A percentile compares a stretch with the other conserved stretches of the same genome.
These are phyloP conservation scores for Aegle marmelos DNA, from an alignment of 345 rosid genomes.

Conservation along the genomic window DNA sequence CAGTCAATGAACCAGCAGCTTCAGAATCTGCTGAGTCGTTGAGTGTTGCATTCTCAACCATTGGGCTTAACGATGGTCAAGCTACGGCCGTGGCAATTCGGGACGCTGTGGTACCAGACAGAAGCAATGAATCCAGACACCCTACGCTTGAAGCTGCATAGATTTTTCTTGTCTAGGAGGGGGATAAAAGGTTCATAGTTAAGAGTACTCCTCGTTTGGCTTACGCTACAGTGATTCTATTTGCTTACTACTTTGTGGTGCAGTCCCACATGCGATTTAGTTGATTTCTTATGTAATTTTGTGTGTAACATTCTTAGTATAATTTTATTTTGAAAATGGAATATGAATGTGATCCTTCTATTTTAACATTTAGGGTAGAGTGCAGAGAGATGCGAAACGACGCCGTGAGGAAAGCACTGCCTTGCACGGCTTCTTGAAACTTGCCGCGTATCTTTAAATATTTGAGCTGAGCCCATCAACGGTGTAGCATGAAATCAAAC, in stretches of 20 bases:
- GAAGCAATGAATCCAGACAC: slow-evolving; percentile 27
- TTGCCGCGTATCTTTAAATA: not conserved
- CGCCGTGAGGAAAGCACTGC: not conserved
- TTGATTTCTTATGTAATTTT: no score
- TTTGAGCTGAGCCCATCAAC: not conserved
- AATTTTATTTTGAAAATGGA: no score
- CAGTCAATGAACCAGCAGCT: slow-evolving; percentile 8
- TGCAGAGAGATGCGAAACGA: not conserved
- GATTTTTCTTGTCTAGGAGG: not conserved
- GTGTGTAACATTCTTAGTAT: no score
- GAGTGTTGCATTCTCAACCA: slow-evolving; percentile 49
- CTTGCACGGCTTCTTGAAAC: not conserved
- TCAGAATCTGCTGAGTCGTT: slow-evolving; percentile 41
- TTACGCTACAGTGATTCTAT: no score
- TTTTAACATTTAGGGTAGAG: no score
- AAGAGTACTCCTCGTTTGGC: no score
- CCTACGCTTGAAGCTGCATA: slow-evolving; percentile 52
- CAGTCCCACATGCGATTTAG: no score
- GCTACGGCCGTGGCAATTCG: slow-evolving; percentile 16
- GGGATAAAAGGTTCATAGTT: no score
- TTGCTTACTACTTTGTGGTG: no score
- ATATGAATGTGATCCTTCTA: no score
- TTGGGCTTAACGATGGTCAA: slow-evolving; percentile 45
- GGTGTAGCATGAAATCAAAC: not conserved
- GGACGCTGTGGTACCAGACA: slow-evolving; percentile 22